phyloP scores from a whole-genome alignment of 495 filamentous ascomycete genomes.

The Aspergillus panamensis region DNA sequence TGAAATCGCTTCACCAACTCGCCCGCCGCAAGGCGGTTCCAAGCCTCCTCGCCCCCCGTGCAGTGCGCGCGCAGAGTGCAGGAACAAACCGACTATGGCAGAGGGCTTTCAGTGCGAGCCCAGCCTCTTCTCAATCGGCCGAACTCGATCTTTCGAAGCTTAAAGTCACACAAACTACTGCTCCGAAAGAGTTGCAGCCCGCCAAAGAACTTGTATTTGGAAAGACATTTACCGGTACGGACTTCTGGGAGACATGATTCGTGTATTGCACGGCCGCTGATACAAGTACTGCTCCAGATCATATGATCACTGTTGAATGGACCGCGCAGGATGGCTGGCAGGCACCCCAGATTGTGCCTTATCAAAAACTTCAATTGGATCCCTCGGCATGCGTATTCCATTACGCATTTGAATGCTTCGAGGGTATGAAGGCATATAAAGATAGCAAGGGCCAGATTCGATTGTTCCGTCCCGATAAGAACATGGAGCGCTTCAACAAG shows the following conservation, averaged over 20 bases:
- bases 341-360: constrained; percentile 75
- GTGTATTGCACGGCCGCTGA: constrained; percentile 19
- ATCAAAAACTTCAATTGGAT: constrained; percentile 95
- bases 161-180: constrained; percentile 64
- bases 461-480: constrained; percentile 92
- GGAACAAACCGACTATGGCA: constrained; percentile 32
- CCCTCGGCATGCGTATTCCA: constrained; percentile 97
- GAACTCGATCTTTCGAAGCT: constrained; percentile 76
- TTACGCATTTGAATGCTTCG: constrained; percentile 96
- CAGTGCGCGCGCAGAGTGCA: constrained; percentile 26
- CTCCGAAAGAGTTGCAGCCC: constrained; percentile 68
- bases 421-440: constrained; percentile 98
- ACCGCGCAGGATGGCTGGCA: constrained; percentile 77
- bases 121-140: constrained; percentile 51
- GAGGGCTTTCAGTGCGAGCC: constrained; percentile 58
- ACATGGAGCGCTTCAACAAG: constrained; percentile 90
- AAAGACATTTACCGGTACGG: constrained; percentile 75
- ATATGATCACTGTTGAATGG: constrained; percentile 98
- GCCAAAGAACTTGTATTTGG: constrained; percentile 84
- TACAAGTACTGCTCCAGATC: constrained; percentile 54
- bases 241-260: neutral
- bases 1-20: constrained; percentile 43
- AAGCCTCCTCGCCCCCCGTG: constrained; percentile 27
- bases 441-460: constrained; percentile 69
- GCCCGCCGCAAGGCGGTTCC: constrained; percentile 35